A percentile compares a stretch with the other conserved stretches of the same genome.
Evolutionary conservation across 2,329 filamentous ascomycete species (phyloP).

Genomic region (Aphanoascus verrucosus): DNA sequence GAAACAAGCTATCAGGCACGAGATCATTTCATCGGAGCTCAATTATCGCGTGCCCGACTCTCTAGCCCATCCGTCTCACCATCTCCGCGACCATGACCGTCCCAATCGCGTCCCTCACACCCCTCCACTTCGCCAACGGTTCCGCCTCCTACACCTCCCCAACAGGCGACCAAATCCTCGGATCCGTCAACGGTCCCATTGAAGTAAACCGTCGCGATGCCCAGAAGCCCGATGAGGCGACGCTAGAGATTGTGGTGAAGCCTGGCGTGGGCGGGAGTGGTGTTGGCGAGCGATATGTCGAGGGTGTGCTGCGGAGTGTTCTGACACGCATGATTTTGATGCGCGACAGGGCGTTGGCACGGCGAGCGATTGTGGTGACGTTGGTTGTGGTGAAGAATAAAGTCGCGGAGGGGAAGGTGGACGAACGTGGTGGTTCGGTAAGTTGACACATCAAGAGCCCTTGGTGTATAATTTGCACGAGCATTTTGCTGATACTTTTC

Average conservation of each 20-base stretch:
- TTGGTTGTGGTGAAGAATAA: constrained; percentile 32
- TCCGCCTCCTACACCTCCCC: constrained; percentile 35
- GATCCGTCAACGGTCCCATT: constrained; percentile 82
- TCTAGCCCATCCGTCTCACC: not conserved
- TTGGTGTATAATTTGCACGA: not conserved
- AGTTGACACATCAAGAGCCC: constrained; percentile 19
- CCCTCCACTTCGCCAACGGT: constrained; percentile 30
- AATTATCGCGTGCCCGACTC: not conserved
- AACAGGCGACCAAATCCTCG: constrained; percentile 65
- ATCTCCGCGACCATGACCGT: constrained; percentile 25
- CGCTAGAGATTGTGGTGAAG: constrained; percentile 79
- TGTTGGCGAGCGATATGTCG: constrained; percentile 72
- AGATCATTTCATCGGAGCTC: not conserved
- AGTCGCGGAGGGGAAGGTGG: constrained; percentile 22
- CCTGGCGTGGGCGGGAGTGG: constrained; percentile 76
- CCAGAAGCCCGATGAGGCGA: constrained; percentile 81
- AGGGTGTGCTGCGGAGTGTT: constrained; percentile 41
- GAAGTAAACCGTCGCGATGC: constrained; percentile 72
- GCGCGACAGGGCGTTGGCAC: constrained; percentile 33
- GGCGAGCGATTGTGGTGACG: constrained; percentile 36
- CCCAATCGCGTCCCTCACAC: constrained; percentile 27
- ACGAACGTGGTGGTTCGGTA: constrained; percentile 31
- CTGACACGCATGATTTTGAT: constrained; percentile 33
- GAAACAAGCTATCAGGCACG: not conserved
- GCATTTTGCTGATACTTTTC: not conserved